Base-by-base conservation (phyloP, 1,284 basidiomycete genomes). In the Kwoniella shivajii region DNA sequence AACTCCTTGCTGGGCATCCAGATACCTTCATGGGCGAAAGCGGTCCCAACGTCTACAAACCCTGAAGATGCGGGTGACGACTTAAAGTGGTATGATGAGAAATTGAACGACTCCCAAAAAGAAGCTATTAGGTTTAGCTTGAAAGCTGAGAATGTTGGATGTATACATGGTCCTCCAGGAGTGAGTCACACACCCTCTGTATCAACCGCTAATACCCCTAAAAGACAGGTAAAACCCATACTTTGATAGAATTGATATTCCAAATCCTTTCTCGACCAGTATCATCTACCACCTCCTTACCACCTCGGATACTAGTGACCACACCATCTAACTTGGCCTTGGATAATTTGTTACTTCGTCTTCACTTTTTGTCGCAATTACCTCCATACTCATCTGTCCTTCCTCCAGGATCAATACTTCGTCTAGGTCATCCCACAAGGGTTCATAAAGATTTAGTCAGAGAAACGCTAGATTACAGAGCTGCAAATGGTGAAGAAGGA, bases 141-240 rank as follows among this genome's bases (percentile, higher is more conserved):
- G 13, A 62, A 60, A 10, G 74, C 80, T 0, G 63, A 84, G 1
- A 88, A 93, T 69, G 83, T 97, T 0, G 89, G 90, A 0, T 90
- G 93, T 63, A 93, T 99, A n/a, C 94, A 97, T 71, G 94, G 95
- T 0, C 95, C 95, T 5, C 94, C 95, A 57, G 94, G 83, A 1
- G 91, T 89, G 74, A 57, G 75, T 60, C 22, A 16, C 29, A 39
- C 10, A 1, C 20, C 42, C 34, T 39, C 49, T 18, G 53, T 37
- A 6, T 43, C 42, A n/a, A n/a, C 30, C 11, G 16, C 51, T 57
- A 33, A 50, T 39, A 31, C n/a, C 44, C 63, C 37, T 22, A 10
- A 13, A 29, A 59, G 59, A 93, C 92, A 0, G 92, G 92, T 6
- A 96, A 96, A 79, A 96, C 92, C 0, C 89, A 92, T 65, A 94